Evolutionary conservation across 345 rosid species (phyloP), one percentile per base, ranked within the genome.

Genomic region (Draba incana): DNA sequence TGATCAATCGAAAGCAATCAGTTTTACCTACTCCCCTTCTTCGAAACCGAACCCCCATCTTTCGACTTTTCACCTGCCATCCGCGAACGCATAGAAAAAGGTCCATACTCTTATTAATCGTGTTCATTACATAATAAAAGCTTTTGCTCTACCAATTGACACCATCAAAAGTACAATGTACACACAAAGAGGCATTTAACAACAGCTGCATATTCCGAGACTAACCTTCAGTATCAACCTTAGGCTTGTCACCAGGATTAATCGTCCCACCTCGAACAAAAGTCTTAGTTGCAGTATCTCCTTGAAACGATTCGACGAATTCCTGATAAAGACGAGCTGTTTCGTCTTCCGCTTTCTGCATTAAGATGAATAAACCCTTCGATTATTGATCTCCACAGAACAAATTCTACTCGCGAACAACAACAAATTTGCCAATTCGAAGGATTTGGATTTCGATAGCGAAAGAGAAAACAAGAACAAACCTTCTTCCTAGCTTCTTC

Each of bases 61-160:
- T 89, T 95, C 81, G 97, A 86, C 98, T 88, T 94, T 93, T 93
- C 98, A 90, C 97, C 98, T 93, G 97, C 92, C 97, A 92, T 86
- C 91, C 97, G 94, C 68, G 93, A 88, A 94, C 78, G 96, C 86
- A 92, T 92, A 83, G 81, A 85, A 86, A 94, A 81, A 84, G 88
- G 82, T 71, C 97, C 98, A 86, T 88, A 81, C 80, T 83, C 83
- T 83, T 95, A 95, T 84, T 92, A 91, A 89, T 35, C 82, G 80
- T 83, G 81, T 81, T 70, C 67, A 81, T 82, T 39, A 58, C 77
- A 86, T 78, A 79, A 82, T 24, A 75, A 57, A 86, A 84, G 70
- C 79, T 44, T 20, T 72, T 59, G 71, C 46, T 75, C 72, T 79
- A 91, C 78, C 82, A 83, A 83, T 84, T 83, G 80, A 84, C 46